These are phyloP conservation scores for Colletotrichum melonis DNA, from an alignment of 2,329 filamentous ascomycete genomes.

Conservation along the genomic window DNA sequence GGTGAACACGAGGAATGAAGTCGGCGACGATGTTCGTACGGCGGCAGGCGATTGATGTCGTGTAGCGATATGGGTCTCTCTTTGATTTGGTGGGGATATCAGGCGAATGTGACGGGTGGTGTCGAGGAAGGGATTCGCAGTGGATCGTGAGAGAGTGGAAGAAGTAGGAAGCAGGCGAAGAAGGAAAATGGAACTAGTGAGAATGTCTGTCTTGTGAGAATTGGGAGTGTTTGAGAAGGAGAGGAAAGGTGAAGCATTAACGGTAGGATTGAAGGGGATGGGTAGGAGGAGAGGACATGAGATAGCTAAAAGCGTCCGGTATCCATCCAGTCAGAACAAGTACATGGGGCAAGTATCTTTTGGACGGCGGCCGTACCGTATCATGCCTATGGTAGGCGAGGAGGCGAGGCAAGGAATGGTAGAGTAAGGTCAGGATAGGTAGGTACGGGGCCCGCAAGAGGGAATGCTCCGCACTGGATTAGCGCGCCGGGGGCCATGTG, in stretches of 20 bases:
- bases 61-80: not conserved
- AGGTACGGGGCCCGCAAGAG: conserved; percentile 3
- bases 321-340: not conserved
- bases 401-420: conserved; percentile 11
- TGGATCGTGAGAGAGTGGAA: not conserved
- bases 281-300: conserved; percentile 30
- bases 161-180: not conserved
- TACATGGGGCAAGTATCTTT: conserved; percentile 9
- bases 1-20: not conserved
- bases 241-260: conserved; percentile 27
- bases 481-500: not conserved
- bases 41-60: not conserved
- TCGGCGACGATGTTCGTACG: not conserved
- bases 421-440: conserved; percentile 8
- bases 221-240: conserved; percentile 13
- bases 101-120: not conserved
- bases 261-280: conserved; percentile 25
- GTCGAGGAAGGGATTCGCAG: not conserved
- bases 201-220: not conserved
- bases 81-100: not conserved
- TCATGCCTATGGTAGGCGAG: not conserved
- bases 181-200: not conserved
- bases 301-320: conserved; percentile 28
- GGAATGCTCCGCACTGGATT: conserved; percentile 6
- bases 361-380: conserved; percentile 11